These are phyloP conservation scores for Fusarium transvaalense DNA, from an alignment of 2,329 filamentous ascomycete species.

Conservation along the genomic window DNA sequence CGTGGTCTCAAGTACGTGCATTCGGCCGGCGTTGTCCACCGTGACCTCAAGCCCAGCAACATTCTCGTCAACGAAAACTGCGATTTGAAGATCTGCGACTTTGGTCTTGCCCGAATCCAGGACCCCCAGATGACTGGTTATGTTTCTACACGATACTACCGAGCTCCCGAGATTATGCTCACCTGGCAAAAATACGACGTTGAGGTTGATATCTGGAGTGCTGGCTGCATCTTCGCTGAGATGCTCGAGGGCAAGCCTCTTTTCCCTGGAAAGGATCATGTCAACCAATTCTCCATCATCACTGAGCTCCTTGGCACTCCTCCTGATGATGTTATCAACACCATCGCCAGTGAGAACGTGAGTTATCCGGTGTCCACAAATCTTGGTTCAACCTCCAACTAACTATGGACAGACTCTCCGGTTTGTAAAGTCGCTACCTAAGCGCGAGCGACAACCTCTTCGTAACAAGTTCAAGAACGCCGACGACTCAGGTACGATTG, in stretches of 20 bases:
- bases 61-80: conserved; percentile 99
- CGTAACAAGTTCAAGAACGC: conserved; percentile 94
- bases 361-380: conserved; percentile 51
- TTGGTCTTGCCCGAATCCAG: conserved; percentile 95
- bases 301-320: conserved; percentile 96
- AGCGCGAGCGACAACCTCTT: conserved; percentile 90
- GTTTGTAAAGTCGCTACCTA: conserved; percentile 97
- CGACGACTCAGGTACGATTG: conserved; percentile 78
- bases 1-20: conserved; percentile 99
- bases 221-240: conserved; percentile 98
- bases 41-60: conserved; percentile 98
- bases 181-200: conserved; percentile 99
- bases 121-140: conserved; percentile 99
- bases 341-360: conserved; percentile 97
- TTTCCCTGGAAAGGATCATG: conserved; percentile 98
- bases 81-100: conserved; percentile 99
- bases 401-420: conserved; percentile 77
- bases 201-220: conserved; percentile 99
- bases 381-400: conserved; percentile 6
- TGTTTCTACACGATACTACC: conserved; percentile 98
- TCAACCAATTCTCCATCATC: conserved; percentile 99
- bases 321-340: conserved; percentile 98
- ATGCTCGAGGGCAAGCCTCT: conserved; percentile 99
- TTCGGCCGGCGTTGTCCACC: conserved; percentile 96
- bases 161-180: conserved; percentile 99